Evolutionary conservation across 2,329 filamentous ascomycete genomes (phyloP), one percentile per base, ranked within the genome.

Genomic region (Ceratocystis variospora): DNA sequence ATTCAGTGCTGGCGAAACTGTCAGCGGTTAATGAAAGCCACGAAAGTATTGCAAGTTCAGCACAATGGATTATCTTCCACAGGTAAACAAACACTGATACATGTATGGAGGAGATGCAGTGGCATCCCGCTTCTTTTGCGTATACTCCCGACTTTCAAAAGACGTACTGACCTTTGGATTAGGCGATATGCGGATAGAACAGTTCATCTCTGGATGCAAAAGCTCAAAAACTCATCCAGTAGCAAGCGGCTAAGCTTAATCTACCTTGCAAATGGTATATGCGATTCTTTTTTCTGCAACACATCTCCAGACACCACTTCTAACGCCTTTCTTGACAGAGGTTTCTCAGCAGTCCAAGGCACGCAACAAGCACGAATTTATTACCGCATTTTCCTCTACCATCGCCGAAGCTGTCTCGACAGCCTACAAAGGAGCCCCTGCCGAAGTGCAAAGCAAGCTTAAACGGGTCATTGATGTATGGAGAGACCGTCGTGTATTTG

Each of bases 61-160:
- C 94, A 67, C 93, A 97, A 85, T 99, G 95, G 95, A 94, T 99
- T 69, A 95, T 99, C 88, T 99, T 99, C 75, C 93, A 99, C 78
- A 88, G 91, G 91, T 96, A 85, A 69, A 75, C 68, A 41, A 41
- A 15, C 37, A 41, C 37, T 41, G 37, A 68, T 55, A 67, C 65
- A 67, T 65, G n/a, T 19, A 44, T n/a, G 17, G 17, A 53, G 64
- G 17, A 12, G 28, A 68, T 66, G 22, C 48, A 15, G 46, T 25
- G 45, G 25, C 44, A 45, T 33, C 17, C 25, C 19, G 25, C 59
- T 33, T 22, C 22, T 28, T n/a, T 15, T 46, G 37, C 57, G 25
- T 17, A 44, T 45, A n/a, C 10, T 48, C 22, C 28, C 46, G 5
- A 22, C 15, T 10, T 62, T 19, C 15, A 8, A 12, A 37, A n/a